phyloP scores from a whole-genome alignment of 164 flowering plant genomes.

The Brasenia schreberi region DNA sequence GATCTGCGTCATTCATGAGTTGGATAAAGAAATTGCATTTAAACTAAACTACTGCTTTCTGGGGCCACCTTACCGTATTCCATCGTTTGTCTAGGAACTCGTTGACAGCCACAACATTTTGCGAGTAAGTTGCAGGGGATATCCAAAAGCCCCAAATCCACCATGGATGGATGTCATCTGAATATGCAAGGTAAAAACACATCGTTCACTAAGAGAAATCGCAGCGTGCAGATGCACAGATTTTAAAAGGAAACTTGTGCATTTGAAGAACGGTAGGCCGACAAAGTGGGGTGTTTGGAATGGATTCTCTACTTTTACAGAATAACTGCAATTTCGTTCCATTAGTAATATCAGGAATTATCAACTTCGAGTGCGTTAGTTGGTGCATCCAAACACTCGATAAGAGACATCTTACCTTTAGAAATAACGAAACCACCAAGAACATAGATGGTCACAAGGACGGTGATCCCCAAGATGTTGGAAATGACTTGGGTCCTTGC shows the following conservation, averaged over 20 bases:
- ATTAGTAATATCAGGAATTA: too few species aligned
- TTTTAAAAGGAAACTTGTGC: too few species aligned
- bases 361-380: neutral
- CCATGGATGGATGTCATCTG: slow-evolving; percentile 43
- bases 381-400: neutral
- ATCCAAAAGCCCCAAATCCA: slow-evolving; percentile 46
- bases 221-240: too few species aligned
- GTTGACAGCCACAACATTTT: slow-evolving; percentile 37
- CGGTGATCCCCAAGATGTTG: slow-evolving; percentile 30
- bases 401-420: slow-evolving; percentile 23
- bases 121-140: slow-evolving; percentile 49
- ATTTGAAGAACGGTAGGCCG: neutral
- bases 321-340: too few species aligned
- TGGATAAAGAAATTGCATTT: neutral
- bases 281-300: neutral
- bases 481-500: slow-evolving; percentile 47
- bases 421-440: slow-evolving; percentile 50
- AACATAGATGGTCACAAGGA: slow-evolving; percentile 32
- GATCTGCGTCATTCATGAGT: too few species aligned
- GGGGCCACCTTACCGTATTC: slow-evolving; percentile 23
- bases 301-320: too few species aligned
- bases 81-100: slow-evolving; percentile 51
- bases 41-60: neutral
- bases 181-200: neutral
- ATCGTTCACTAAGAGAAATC: too few species aligned